phyloP scores from a whole-genome alignment of 164 flowering plant species.

The Chimonanthus salicifolius region DNA sequence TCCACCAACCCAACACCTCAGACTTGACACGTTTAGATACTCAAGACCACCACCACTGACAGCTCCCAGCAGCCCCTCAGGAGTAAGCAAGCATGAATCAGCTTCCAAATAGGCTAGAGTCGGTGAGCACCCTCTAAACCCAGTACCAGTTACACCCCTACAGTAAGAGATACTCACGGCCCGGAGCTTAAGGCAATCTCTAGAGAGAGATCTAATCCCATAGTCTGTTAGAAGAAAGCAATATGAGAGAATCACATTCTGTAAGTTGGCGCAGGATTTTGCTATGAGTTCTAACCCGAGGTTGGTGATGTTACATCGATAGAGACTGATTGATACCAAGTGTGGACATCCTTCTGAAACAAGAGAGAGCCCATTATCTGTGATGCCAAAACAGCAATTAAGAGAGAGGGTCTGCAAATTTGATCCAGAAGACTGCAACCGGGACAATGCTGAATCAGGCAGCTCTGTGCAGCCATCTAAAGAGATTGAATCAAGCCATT shows the following conservation, averaged over 20 bases:
- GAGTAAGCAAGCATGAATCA: constrained; percentile 47
- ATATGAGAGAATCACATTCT: constrained; percentile 46
- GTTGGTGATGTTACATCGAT: constrained; percentile 52
- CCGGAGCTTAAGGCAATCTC: constrained; percentile 35
- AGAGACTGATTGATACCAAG: constrained; percentile 46
- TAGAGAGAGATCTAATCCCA: constrained; percentile 40
- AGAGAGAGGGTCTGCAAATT: constrained; percentile 36
- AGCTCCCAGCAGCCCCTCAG: constrained; percentile 44
- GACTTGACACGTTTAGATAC: constrained; percentile 38
- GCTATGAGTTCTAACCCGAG: constrained; percentile 44
- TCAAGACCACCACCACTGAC: constrained; percentile 34
- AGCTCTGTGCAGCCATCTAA: constrained; percentile 62
- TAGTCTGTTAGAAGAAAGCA: constrained; percentile 47
- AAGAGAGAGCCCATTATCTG: constrained; percentile 45
- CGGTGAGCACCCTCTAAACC: constrained; percentile 51
- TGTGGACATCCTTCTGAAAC: constrained; percentile 45
- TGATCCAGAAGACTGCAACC: constrained; percentile 34
- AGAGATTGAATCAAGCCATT: constrained; percentile 36
- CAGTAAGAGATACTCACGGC: constrained; percentile 45
- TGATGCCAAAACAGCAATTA: constrained; percentile 56
- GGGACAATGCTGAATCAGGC: constrained; percentile 40
- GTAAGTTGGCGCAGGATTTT: constrained; percentile 36
- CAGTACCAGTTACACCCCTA: constrained; percentile 40
- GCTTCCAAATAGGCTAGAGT: constrained; percentile 53
- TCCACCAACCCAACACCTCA: constrained; percentile 27